These are phyloP conservation scores for Silene coronaria DNA, from an alignment of 179 eudicot genomes.

Conservation along the genomic window DNA sequence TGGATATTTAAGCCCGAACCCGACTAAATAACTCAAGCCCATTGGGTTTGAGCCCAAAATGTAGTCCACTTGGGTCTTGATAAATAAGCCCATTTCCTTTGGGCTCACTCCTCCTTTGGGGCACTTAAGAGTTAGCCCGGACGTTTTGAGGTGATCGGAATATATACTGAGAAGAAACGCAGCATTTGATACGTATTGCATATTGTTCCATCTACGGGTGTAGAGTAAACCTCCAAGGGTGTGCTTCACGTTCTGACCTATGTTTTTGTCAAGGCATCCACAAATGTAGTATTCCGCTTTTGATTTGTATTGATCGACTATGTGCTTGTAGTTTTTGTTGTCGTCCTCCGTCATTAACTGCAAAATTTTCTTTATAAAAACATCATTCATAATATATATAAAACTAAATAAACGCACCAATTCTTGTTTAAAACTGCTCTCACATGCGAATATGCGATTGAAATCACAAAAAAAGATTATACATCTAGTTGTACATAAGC, in stretches of 20 bases:
- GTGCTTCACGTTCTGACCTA: conserved; percentile 39
- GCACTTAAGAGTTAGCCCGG: conserved; percentile 36
- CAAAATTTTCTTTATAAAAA: neutral
- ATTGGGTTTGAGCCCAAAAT: conserved; percentile 68
- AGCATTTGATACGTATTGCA: conserved; percentile 62
- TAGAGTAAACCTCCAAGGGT: conserved; percentile 61
- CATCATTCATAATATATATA: too few relatives aligned
- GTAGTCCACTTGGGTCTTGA: conserved; percentile 58
- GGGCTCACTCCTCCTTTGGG: conserved; percentile 27
- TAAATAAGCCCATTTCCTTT: conserved; percentile 33
- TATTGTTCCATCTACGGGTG: conserved; percentile 68
- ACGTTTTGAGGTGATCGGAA: conserved; percentile 42
- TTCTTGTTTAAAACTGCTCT: too few relatives aligned
- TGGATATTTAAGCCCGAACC: conserved; percentile 53
- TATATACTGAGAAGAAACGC: conserved; percentile 49
- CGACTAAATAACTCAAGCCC: conserved; percentile 65
- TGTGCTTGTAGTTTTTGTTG: conserved; percentile 18
- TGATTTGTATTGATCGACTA: conserved; percentile 37
- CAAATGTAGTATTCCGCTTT: conserved; percentile 65
- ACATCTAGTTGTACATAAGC: too few relatives aligned
- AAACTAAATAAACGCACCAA: too few relatives aligned
- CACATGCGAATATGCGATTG: too few relatives aligned
- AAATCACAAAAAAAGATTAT: too few relatives aligned
- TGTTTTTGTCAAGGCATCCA: conserved; percentile 51
- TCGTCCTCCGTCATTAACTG: conserved; percentile 40